Evolutionary conservation across 257 asterid genomes (phyloP), one percentile per base, ranked within the genome.

Genomic region (Asclepias syriaca): DNA sequence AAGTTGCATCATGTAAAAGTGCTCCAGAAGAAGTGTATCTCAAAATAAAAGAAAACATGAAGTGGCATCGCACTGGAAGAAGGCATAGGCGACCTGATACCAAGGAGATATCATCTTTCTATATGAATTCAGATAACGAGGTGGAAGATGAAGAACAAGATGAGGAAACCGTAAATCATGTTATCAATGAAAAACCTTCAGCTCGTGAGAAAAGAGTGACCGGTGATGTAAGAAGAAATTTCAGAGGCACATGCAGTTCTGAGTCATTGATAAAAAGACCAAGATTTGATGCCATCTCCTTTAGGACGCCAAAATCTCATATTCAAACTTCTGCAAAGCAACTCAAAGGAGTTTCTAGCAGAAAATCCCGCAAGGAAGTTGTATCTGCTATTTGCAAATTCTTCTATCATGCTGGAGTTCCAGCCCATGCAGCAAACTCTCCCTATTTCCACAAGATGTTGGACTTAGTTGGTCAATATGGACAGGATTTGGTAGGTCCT

Each of bases 41-140:
- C 65, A 88, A 86, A 77, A 92, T 92, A 64, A 89, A 92, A 84
- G 98, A 92, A 45, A 92, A 92, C 83, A 92, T 92, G 98, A 89
- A 86, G 79, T 92, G 98, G 98, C 98, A 92, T 80, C 95, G 96
- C 40, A 88, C 96, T 0, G 96, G 98, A 72, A 81, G 96, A 83
- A 86, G 93, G 84, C 93, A 86, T 74, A 88, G 96, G 69, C 89
- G 85, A 55, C 85, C 88, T 43, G 88, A 87, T 72, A 75, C 90
- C 50, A 88, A 85, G 71, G 98, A 85, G 67, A 55, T 84, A 43
- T 80, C 93, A 24, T 50, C 86, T 50, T 85, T 84, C 66, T 88
- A 84, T 80, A 43, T 75, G 57, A 81, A 83, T 78, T 86, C 93
- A n/a, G 96, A 92, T 46, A 86, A 91, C 48, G 96, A 92, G 68